phyloP scores from a whole-genome alignment of 75 land plant genomes.

The Sequoiadendron giganteum region DNA sequence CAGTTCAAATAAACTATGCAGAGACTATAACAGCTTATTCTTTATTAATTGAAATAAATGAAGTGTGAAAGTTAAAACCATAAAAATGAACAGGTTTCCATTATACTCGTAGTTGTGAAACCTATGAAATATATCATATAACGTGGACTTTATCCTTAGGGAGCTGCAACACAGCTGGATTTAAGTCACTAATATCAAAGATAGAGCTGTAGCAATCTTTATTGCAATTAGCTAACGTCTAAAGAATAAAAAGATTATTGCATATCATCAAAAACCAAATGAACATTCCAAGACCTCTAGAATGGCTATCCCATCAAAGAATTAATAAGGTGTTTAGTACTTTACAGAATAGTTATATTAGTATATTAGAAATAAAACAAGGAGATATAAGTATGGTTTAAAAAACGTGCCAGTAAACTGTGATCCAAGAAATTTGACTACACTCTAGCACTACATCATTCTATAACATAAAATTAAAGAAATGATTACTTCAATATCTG shows the following conservation, averaged over 20 bases:
- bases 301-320: not conserved
- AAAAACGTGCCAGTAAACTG: no score
- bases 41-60: no score
- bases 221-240: not conserved
- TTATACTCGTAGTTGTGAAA: not conserved
- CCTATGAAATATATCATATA: not conserved
- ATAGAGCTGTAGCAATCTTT: not conserved
- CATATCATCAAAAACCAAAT: not conserved
- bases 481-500: constrained; percentile 67
- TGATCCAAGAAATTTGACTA: not conserved
- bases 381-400: not conserved
- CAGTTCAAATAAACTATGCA: no score
- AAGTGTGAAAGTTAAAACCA: no score
- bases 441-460: not conserved
- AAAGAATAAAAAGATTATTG: not conserved
- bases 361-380: not conserved
- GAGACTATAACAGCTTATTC: no score
- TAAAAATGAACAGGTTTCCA: not conserved
- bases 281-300: not conserved
- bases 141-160: not conserved
- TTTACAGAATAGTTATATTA: not conserved
- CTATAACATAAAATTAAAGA: not conserved
- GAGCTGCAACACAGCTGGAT: not conserved
- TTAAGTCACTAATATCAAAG: not conserved
- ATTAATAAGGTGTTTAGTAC: not conserved